Evolutionary conservation across 169 alveolate genomes (phyloP).

Genomic region (Cryptosporidium xiaoi): DNA sequence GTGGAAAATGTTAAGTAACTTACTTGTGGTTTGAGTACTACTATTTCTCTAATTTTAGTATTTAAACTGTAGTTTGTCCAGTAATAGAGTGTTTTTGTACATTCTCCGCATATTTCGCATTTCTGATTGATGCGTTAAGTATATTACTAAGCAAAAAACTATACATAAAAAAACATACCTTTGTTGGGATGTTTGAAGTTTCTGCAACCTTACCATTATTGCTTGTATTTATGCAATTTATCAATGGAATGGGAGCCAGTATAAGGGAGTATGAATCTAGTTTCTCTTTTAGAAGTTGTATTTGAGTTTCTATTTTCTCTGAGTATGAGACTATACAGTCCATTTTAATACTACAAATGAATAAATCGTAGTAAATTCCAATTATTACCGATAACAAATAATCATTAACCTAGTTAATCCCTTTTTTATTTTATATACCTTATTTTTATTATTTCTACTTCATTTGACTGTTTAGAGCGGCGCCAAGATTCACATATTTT

Average conservation of each 20-base stretch:
- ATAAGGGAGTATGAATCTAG: constrained; percentile 16
- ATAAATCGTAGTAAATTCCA: too few species aligned
- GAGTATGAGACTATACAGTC: not conserved
- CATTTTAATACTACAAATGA: too few species aligned
- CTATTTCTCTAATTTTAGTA: constrained; percentile 8
- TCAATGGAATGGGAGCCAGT: constrained; percentile 64
- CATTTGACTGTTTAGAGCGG: too few species aligned
- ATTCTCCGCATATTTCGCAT: constrained; percentile 24
- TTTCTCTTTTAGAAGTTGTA: constrained; percentile 11
- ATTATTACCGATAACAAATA: too few species aligned
- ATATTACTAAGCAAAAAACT: not conserved
- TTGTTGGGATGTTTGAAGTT: too few species aligned
- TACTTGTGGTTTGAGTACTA: constrained; percentile 18
- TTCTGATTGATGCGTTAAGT: not conserved
- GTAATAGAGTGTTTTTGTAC: constrained; percentile 2
- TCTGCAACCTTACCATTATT: constrained; percentile 21
- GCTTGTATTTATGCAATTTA: constrained; percentile 18
- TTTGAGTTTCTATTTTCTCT: constrained; percentile 33
- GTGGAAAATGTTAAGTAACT: not conserved
- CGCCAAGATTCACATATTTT: too few species aligned
- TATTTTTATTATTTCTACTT: too few species aligned
- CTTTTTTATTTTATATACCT: too few species aligned
- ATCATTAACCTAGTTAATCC: too few species aligned
- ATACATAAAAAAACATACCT: constrained; percentile 13
- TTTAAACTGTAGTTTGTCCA: constrained; percentile 23